Evolutionary conservation across 306 rosid genomes (phyloP).

Genomic region (Cucumis melo): DNA sequence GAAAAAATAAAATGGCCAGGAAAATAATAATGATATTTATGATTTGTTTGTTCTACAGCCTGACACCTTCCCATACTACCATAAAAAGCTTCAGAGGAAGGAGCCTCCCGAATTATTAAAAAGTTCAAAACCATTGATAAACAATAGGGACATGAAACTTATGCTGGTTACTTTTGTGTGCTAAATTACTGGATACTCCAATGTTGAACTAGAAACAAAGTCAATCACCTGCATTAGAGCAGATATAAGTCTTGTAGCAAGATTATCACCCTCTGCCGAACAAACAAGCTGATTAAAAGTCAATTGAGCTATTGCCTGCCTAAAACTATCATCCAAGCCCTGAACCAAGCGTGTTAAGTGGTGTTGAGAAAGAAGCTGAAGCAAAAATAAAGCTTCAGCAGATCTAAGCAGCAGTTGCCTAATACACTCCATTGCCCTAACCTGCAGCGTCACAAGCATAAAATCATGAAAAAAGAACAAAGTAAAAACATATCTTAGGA

Average conservation of each 20-base stretch:
- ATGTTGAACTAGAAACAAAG: not conserved
- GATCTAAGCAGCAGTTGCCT: conserved; percentile 93
- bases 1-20: not conserved
- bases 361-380: conserved; percentile 95
- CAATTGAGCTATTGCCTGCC: conserved; percentile 57
- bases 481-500: not conserved
- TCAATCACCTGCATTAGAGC: conserved; percentile 80
- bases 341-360: conserved; percentile 81
- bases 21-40: not conserved
- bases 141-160: not conserved
- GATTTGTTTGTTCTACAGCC: not conserved
- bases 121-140: not conserved
- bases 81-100: not conserved
- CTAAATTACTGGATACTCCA: not conserved
- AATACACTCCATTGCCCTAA: conserved; percentile 97
- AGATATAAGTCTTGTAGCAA: conserved; percentile 83
- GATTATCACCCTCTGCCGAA: conserved; percentile 84
- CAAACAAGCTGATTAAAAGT: conserved; percentile 90
- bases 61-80: not conserved
- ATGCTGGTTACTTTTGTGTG: not conserved
- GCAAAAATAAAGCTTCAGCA: conserved; percentile 81
- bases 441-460: conserved; percentile 30
- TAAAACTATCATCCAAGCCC: conserved; percentile 56
- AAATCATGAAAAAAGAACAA: conserved; percentile 20
- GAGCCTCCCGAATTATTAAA: not conserved